Evolutionary conservation across 352 stramenopile species (phyloP).

Genomic region (Hyaloperonospora brassicae): DNA sequence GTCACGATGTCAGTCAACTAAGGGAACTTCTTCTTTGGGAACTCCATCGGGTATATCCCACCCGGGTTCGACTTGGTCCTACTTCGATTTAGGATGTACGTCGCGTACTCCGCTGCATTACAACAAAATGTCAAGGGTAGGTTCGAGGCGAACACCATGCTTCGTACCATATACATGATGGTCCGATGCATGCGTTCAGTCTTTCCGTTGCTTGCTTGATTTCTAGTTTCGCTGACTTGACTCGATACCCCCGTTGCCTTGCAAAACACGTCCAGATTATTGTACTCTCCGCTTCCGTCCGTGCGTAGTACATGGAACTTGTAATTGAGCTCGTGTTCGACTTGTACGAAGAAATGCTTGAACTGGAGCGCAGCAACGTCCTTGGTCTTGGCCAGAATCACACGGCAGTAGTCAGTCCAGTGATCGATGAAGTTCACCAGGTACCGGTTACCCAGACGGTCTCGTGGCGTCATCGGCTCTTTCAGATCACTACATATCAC

Average conservation of each 20-base stretch:
- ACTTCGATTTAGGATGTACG: not conserved
- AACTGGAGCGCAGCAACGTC: not conserved
- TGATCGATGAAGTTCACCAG: constrained; percentile 16
- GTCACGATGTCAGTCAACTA: not conserved
- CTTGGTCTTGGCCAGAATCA: constrained; percentile 7
- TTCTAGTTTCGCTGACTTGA: not conserved
- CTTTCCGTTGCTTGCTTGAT: not conserved
- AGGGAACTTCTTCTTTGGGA: not conserved
- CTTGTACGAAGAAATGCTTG: not conserved
- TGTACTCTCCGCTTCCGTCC: not conserved
- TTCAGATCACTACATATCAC: constrained; percentile 12
- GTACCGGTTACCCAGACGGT: constrained; percentile 9
- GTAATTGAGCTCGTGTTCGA: not conserved
- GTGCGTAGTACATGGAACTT: not conserved
- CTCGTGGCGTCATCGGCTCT: constrained; percentile 1
- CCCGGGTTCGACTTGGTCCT: not conserved
- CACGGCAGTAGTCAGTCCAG: constrained; percentile 9
- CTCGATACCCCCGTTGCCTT: not conserved
- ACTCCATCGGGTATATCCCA: not conserved
- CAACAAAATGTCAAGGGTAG: not conserved
- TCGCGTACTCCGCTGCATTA: not conserved
- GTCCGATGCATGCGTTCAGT: not conserved
- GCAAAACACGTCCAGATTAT: not conserved
- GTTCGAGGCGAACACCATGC: not conserved
- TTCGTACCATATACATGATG: not conserved